Evolutionary conservation across 2,329 filamentous ascomycete species (phyloP), one percentile per base, ranked within the genome.

Genomic region (Paradendryphiella salina): DNA sequence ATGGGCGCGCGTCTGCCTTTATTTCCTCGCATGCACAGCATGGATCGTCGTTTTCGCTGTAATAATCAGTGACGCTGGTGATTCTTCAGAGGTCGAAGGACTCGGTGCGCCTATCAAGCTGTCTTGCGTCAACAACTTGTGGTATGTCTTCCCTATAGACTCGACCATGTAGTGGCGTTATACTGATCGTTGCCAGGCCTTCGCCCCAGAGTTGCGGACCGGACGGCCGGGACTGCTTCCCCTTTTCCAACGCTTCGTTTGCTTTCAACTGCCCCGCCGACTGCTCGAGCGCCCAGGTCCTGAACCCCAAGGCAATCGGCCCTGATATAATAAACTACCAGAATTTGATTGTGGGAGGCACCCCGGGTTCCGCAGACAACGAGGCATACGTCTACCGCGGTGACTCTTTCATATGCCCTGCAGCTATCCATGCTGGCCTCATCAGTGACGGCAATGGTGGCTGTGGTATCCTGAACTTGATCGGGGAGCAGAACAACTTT

Each of bases 21-120:
- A 86, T 31, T 70, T 82, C 17, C 69, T 76, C 14, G 85, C 83
- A 47, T 82, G 86, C 36, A 77, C 81, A 20, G 66, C 83, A 20
- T 93, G 89, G 89, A 71, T 88, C 13, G 71, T 88, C 26, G 76
- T 82, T 1, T 92, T 92, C 68, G 80, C 82, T 18, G 70, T 90
- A 21, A 80, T 92, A 28, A 81, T 89, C 71, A 82, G 84, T 58
- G 77, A 81, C 47, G 85, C 84, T 42, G 79, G 82, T 13, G 73
- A 77, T 41, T 73, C 77, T 1, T 64, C 79, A 18, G 82, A 88
- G 57, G 80, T 92, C 43, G 80, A 79, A n/a, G 85, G 82, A 35
- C 88, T 85, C 75, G 88, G 87, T n/a, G 76, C 76, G 38, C 87
- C 88, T 0, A 77, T 80, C 38, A 78, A 80, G 52, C 81, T 93